Evolutionary conservation across 2,329 filamentous ascomycete genomes (phyloP).

Genomic region (Ceratocystis smalleyi): DNA sequence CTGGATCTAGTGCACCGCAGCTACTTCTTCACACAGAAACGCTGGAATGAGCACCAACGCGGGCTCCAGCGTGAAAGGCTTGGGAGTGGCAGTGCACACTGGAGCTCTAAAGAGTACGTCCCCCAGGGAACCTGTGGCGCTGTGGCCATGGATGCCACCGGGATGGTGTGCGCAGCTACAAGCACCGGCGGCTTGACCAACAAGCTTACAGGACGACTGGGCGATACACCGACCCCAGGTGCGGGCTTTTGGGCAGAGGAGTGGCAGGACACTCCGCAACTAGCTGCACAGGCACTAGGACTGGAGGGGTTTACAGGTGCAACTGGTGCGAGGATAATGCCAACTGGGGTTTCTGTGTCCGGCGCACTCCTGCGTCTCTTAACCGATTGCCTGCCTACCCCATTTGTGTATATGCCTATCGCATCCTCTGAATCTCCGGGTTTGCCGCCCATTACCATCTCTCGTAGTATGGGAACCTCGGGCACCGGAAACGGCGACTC

Average conservation of each 20-base stretch:
- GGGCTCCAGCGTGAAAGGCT: conserved; percentile 38
- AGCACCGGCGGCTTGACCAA: conserved; percentile 72
- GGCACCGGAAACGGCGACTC: conserved; percentile 83
- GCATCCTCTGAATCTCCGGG: conserved; percentile 22
- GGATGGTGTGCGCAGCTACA: conserved; percentile 53
- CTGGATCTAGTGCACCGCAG: conserved; percentile 50
- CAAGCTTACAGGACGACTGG: conserved; percentile 70
- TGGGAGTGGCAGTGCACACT: conserved; percentile 31
- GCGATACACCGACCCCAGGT: conserved; percentile 70
- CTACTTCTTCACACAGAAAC: conserved; percentile 65
- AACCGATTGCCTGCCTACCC: conserved; percentile 44
- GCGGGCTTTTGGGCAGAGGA: conserved; percentile 85
- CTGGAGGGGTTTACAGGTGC: conserved; percentile 21
- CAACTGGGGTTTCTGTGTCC: conserved; percentile 25
- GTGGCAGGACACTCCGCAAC: conserved; percentile 43
- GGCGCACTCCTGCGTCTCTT: conserved; percentile 34
- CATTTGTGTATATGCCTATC: conserved; percentile 27
- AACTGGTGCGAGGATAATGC: conserved; percentile 17
- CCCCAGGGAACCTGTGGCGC: conserved; percentile 76
- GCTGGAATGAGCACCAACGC: conserved; percentile 62
- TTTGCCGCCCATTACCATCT: background rate
- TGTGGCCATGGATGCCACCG: conserved; percentile 62
- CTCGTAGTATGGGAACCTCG: conserved; percentile 45
- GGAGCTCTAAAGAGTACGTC: conserved; percentile 49
- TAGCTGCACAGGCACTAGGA: conserved; percentile 17